Evolutionary conservation across 192 early-diverging fungal species (phyloP), one percentile per base, ranked within the genome.

Genomic region (Chytriomyces confervae): DNA sequence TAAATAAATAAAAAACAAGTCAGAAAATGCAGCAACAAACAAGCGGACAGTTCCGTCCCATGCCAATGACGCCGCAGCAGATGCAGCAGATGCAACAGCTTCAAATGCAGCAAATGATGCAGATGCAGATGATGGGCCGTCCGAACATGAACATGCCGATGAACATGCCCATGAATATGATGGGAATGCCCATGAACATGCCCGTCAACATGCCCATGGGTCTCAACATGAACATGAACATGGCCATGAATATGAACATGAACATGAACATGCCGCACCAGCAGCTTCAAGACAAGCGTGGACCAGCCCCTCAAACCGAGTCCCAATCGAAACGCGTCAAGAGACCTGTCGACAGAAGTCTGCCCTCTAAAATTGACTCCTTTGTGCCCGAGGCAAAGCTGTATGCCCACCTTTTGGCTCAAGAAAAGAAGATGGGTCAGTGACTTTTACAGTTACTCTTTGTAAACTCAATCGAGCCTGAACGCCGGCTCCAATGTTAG

Each of bases 371-470:
- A 91, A 92, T 99, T 79, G 96, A 96, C 53, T 83, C 91, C 1
- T 92, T 92, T 83, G 92, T 99, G 45, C 95, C 96, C 9, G 97
- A 99, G 82, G 95, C 97, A 43, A 90, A 88, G 48, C 84, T 97
- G 43, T 97, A 95, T 79, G 90, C 88, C 36, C 91, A 96, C 72
- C 86, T 99, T 24, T 89, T 91, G 77, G 91, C 96, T 16, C 91
- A 94, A 80, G 97, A 99, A 86, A 92, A 90, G 71, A 88, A 87
- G 72, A 85, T 99, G 36, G 36, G 36, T 36, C 36, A 36, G 36
- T 60, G 96, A 99, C 83, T 88, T 27, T 92, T 3, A 94, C 93
- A 43, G 95, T 99, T 64, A 36, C 36, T 2, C 36, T 36, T 36
- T 36, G 36, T 36, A 36, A 36, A 36, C 36, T 36, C 36, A 36